Conservation (phyloP, 192 early-diverging fungal species). For the Phlyctochytrium planicorne region DNA sequence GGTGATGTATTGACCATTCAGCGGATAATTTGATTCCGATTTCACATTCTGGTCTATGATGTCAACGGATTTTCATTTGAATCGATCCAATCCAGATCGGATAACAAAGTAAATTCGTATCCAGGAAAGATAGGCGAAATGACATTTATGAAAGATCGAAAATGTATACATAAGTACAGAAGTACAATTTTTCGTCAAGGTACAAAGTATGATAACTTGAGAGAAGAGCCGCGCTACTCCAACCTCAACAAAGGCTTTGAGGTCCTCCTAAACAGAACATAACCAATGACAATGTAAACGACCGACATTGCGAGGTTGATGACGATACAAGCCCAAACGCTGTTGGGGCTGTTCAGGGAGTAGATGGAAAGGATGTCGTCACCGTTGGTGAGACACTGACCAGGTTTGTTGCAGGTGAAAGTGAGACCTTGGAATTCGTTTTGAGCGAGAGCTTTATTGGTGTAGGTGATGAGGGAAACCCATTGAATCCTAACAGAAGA, state of each 20-base stretch:
- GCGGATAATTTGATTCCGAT: no score
- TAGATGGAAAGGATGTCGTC: slow-evolving; percentile 18
- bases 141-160: no score
- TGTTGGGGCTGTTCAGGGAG: slow-evolving; percentile 9
- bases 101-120: no score
- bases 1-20: no score
- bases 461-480: slow-evolving; percentile 44
- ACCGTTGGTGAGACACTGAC: slow-evolving; percentile 19
- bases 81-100: no score
- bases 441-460: slow-evolving; percentile 44
- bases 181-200: no score
- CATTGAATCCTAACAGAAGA: slow-evolving; percentile 26
- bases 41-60: no score
- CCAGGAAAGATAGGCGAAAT: no score
- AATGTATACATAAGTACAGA: no score
- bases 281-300: slow-evolving; percentile 21
- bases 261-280: slow-evolving; percentile 22
- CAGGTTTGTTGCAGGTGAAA: slow-evolving; percentile 27
- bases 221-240: slow-evolving; percentile 10
- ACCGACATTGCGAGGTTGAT: slow-evolving; percentile 26
- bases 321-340: slow-evolving; percentile 24
- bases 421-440: slow-evolving; percentile 46
- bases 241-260: slow-evolving; percentile 28
- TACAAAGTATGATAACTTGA: no score
- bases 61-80: no score